Conservation (phyloP, 805 yeast genomes). For the Kockiozyma suomiensis region DNA sequence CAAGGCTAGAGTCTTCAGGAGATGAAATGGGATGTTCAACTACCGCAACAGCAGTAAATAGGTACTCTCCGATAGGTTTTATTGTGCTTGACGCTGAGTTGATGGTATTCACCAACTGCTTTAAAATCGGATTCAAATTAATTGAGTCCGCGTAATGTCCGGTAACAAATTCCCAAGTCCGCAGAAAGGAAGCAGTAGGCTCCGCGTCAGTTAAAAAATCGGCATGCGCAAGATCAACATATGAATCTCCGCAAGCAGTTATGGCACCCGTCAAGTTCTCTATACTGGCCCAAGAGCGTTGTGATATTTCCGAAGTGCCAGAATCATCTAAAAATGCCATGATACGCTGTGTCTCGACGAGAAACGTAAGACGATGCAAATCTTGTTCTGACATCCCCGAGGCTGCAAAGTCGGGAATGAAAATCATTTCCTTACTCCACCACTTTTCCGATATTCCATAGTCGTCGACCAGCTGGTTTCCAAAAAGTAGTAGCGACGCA, state of each 20-base stretch:
- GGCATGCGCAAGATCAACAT: constrained; percentile 3
- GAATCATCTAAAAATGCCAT: constrained; percentile 40
- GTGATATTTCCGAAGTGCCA: constrained; percentile 30
- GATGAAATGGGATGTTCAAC: neutral
- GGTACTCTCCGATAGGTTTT: constrained; percentile 3
- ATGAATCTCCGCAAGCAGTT: neutral
- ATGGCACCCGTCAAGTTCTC: constrained; percentile 16
- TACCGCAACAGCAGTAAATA: constrained; percentile 4
- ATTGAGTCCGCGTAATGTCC: constrained; percentile 9
- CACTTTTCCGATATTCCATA: constrained; percentile 39
- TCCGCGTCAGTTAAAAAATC: constrained; percentile 12
- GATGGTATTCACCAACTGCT: neutral
- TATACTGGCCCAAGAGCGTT: constrained; percentile 35
- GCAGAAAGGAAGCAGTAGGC: constrained; percentile 4
- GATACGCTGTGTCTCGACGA: constrained; percentile 39
- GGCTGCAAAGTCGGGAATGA: constrained; percentile 19
- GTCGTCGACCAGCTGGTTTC: constrained; percentile 34
- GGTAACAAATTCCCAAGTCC: constrained; percentile 10
- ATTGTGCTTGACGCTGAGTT: neutral
- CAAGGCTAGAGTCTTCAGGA: neutral
- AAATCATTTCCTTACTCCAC: constrained; percentile 37
- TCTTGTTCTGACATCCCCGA: constrained; percentile 4
- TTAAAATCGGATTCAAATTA: neutral
- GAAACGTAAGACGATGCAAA: constrained; percentile 22
- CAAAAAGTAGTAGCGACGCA: constrained; percentile 36